phyloP scores from a whole-genome alignment of 768 basidiomycete genomes.

The Agrocybe praecox region DNA sequence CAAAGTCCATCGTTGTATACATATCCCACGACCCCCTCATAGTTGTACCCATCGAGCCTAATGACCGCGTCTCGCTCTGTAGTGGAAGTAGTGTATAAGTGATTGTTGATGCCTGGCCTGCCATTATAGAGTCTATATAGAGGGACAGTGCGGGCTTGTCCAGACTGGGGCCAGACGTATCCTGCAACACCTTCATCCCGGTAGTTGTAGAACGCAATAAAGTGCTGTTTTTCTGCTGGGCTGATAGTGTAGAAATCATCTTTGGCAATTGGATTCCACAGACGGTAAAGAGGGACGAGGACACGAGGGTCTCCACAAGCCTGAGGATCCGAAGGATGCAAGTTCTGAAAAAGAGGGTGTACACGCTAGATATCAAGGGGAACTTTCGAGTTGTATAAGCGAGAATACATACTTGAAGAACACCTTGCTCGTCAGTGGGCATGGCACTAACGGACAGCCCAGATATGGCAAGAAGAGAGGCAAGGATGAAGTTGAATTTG shows the following conservation, averaged over 20 bases:
- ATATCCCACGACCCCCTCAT: conserved; percentile 6
- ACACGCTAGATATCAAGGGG: no score
- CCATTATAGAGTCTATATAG: background rate
- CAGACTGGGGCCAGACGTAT: background rate
- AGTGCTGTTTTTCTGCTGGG: background rate
- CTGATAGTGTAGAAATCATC: conserved; percentile 10
- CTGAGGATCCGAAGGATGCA: background rate
- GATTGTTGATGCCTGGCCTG: background rate
- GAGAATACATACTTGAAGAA: no score
- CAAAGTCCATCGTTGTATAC: conserved; percentile 2
- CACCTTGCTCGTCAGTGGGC: no score
- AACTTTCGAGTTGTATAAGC: no score
- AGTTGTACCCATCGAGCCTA: background rate
- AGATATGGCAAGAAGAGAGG: no score
- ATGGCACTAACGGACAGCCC: no score
- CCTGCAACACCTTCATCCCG: background rate
- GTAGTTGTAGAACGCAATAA: background rate
- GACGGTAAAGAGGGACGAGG: background rate
- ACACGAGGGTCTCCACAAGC: background rate
- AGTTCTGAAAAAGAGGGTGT: no score
- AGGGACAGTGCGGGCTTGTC: background rate
- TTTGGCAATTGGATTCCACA: background rate
- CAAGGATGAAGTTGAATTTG: no score
- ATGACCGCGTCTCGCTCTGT: conserved; percentile 1
- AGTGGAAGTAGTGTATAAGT: conserved; percentile 5